These are phyloP conservation scores for Hirschioporus abietinus DNA, from an alignment of 768 basidiomycete species.

Conservation along the genomic window DNA sequence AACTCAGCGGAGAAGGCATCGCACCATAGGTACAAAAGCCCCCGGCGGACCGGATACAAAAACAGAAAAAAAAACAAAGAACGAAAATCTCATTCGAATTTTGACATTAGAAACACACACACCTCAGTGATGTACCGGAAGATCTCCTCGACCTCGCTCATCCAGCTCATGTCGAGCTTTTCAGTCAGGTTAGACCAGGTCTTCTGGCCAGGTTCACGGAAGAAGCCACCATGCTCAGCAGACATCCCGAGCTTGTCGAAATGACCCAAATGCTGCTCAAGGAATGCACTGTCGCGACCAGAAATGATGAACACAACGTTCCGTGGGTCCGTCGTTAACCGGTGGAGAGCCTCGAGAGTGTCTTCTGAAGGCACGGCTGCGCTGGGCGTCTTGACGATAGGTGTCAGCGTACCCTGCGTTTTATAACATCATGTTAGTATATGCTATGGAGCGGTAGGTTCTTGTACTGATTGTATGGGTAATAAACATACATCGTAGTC, in stretches of 20 bases:
- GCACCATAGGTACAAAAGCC: not conserved
- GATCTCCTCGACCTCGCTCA: conserved; percentile 91
- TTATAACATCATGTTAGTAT: not conserved
- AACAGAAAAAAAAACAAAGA: not conserved
- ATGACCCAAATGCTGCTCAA: conserved; percentile 88
- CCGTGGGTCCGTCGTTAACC: conserved; percentile 70
- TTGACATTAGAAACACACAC: conserved; percentile 15
- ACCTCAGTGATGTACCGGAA: conserved; percentile 96
- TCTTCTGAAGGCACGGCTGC: conserved; percentile 76
- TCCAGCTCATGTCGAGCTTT: conserved; percentile 95
- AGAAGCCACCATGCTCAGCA: conserved; percentile 94
- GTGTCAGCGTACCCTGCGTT: conserved; percentile 84
- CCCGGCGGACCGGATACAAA: not conserved
- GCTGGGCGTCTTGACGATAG: conserved; percentile 91
- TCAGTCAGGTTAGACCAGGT: conserved; percentile 90
- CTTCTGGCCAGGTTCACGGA: conserved; percentile 59
- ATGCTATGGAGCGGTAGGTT: conserved; percentile 8
- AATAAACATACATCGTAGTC: conserved; percentile 81
- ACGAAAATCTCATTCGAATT: not conserved
- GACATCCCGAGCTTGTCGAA: conserved; percentile 80
- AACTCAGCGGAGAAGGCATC: not conserved
- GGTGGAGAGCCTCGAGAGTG: conserved; percentile 68
- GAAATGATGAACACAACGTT: conserved; percentile 98
- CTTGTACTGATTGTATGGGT: conserved; percentile 5
- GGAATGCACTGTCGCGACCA: conserved; percentile 88